phyloP scores from a whole-genome alignment of 805 yeast genomes.

The Lipomyces anomalus region DNA sequence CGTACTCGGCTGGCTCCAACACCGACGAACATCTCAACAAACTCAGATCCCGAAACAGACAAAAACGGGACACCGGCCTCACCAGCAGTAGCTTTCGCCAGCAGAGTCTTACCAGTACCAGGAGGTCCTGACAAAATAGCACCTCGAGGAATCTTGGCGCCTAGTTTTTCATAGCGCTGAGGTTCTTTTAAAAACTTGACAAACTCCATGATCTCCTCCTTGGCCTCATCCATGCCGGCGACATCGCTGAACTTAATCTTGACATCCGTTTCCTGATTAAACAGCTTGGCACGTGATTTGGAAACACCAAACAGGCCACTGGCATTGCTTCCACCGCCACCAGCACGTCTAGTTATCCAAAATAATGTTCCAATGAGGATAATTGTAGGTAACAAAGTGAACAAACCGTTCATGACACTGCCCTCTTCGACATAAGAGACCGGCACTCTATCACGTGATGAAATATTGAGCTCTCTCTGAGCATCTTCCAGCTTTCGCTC shows the following conservation, averaged over 20 bases:
- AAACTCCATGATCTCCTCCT: constrained; percentile 96
- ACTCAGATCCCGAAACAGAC: constrained; percentile 95
- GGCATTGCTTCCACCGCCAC: constrained; percentile 40
- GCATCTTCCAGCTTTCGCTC: constrained; percentile 73
- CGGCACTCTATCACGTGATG: constrained; percentile 65
- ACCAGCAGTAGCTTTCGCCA: constrained; percentile 98
- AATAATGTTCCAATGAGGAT: constrained; percentile 82
- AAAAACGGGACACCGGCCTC: constrained; percentile 97
- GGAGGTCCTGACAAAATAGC: constrained; percentile 98
- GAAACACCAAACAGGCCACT: constrained; percentile 74
- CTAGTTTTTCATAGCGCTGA: constrained; percentile 78
- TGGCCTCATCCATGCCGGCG: constrained; percentile 96
- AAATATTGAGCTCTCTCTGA: constrained; percentile 62
- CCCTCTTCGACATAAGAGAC: constrained; percentile 73
- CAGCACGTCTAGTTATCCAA: constrained; percentile 67
- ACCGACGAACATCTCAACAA: constrained; percentile 98
- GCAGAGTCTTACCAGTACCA: constrained; percentile 96
- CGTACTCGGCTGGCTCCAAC: constrained; percentile 98
- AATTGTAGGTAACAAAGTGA: constrained; percentile 82
- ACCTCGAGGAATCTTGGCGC: constrained; percentile 97
- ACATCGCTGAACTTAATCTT: constrained; percentile 88
- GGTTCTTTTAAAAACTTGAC: constrained; percentile 91
- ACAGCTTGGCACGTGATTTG: constrained; percentile 75
- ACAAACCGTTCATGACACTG: constrained; percentile 52
- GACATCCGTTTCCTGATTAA: constrained; percentile 87